Percentiles rank a stretch among this genome's conserved stretches.
Evolutionary conservation across 2,329 filamentous ascomycete species (phyloP).

Genomic region (Ophiocordyceps polyrhachis-furcata): DNA sequence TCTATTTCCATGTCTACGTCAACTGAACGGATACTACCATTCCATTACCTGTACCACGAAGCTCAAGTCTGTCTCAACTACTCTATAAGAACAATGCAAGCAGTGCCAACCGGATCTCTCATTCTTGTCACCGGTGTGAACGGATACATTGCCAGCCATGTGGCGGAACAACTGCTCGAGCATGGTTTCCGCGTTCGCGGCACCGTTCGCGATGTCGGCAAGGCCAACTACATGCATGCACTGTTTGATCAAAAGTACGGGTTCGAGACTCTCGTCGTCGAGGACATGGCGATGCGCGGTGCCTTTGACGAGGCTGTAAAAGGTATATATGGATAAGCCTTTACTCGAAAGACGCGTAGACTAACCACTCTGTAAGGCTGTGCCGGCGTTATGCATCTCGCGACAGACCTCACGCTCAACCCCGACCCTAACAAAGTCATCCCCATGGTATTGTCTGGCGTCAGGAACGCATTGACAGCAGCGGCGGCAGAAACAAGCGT

Average conservation of each 20-base stretch:
- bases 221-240: conserved; percentile 8
- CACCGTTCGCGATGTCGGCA: conserved; percentile 7
- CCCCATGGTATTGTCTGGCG: conserved; percentile 9
- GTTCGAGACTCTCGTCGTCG: conserved; percentile 13
- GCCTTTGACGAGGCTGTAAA: conserved; percentile 9
- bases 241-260: conserved; percentile 11
- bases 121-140: conserved; percentile 22
- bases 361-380: not conserved
- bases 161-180: conserved; percentile 17
- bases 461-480: conserved; percentile 11
- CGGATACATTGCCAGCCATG: conserved; percentile 20
- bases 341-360: not conserved
- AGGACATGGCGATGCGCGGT: conserved; percentile 10
- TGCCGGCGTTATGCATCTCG: conserved; percentile 5
- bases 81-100: too few relatives aligned
- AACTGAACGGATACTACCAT: too few relatives aligned
- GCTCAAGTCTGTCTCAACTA: too few relatives aligned
- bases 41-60: too few relatives aligned
- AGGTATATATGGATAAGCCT: conserved; percentile 2
- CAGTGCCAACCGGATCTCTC: conserved; percentile 3
- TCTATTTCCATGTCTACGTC: too few relatives aligned
- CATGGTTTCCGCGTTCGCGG: conserved; percentile 22
- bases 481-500: conserved; percentile 13
- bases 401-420: conserved; percentile 12
- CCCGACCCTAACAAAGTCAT: conserved; percentile 18